Evolutionary conservation across 257 asterid species (phyloP), one percentile per base, ranked within the genome.

Genomic region (Gentiana straminea): DNA sequence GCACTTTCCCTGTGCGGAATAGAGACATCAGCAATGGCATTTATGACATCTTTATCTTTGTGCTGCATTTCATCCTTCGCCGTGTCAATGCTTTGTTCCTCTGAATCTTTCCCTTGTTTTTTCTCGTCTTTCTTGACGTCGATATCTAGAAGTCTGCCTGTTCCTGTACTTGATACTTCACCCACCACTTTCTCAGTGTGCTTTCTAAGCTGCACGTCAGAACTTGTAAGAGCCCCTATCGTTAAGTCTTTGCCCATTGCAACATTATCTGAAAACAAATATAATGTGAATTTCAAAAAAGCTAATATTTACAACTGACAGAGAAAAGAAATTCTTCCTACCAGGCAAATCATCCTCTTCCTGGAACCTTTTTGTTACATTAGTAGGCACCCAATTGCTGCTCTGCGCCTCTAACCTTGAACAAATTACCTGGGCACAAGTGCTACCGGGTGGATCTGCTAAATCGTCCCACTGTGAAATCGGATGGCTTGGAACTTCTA

Each of bases 361-460:
- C 59, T 50, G 64, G 38, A 33, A 54, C 59, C 63, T 57, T 53
- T 51, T 60, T 41, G 68, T 63, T 48, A 67, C 62, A 70, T 51
- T 57, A 68, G 59, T 53, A 38, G 68, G 62, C 64, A 67, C 68
- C 77, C 70, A 54, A 54, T 70, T 76, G 49, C 45, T 65, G 62
- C 71, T 69, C 8, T 65, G 70, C 41, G 64, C 70, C 38, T 68
- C 71, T 52, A 75, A 69, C 52, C 70, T 70, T 47, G 68, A 70
- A 61, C 70, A 75, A 55, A 57, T 63, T 63, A 65, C 73, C 72
- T 65, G 76, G 55, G 76, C 80, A 66, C 75, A 68, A 51, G 80
- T 77, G 64, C 80, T 74, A 57, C 60, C 76, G 41, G 74, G 60
- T 34, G 78, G 71, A 44, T 77, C 74, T 33, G 70, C 58, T 38